Evolutionary conservation across 345 rosid genomes (phyloP).

Genomic region (Melaleuca quinquenervia): DNA sequence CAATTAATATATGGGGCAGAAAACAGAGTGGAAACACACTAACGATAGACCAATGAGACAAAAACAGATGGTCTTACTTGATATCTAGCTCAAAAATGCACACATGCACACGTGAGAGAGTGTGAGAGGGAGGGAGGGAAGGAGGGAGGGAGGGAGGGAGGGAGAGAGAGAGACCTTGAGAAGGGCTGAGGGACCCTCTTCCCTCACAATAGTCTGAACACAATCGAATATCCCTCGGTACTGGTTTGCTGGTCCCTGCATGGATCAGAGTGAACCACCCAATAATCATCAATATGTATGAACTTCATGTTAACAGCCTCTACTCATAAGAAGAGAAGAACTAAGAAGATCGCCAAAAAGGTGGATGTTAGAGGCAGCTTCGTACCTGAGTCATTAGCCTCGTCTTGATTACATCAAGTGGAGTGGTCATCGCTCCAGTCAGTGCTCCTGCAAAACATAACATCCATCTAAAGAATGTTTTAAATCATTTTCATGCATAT

Average conservation of each 20-base stretch:
- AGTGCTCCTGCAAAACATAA: slow-evolving; percentile 52
- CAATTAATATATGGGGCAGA: background rate
- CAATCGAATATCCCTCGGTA: slow-evolving; percentile 81
- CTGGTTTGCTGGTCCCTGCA: slow-evolving; percentile 72
- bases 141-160: background rate
- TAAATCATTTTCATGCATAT: background rate
- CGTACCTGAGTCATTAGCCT: slow-evolving; percentile 93
- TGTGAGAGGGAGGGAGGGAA: background rate
- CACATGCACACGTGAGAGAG: accelerated
- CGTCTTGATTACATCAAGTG: slow-evolving; percentile 94
- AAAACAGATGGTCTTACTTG: background rate
- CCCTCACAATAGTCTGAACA: slow-evolving; percentile 68
- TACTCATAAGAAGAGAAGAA: background rate
- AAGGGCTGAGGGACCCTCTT: slow-evolving; percentile 87
- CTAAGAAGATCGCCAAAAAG: background rate
- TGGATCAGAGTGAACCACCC: background rate
- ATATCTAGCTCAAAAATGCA: background rate
- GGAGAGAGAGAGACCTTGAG: slow-evolving; percentile 44
- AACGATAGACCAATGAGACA: background rate
- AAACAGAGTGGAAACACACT: background rate
- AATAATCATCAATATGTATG: background rate
- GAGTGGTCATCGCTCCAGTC: slow-evolving; percentile 96
- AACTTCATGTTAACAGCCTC: background rate
- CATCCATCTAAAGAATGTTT: background rate
- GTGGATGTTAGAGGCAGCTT: background rate